Conservation (phyloP, 2,329 filamentous ascomycete species). For the Cyclaneusma minus region DNA sequence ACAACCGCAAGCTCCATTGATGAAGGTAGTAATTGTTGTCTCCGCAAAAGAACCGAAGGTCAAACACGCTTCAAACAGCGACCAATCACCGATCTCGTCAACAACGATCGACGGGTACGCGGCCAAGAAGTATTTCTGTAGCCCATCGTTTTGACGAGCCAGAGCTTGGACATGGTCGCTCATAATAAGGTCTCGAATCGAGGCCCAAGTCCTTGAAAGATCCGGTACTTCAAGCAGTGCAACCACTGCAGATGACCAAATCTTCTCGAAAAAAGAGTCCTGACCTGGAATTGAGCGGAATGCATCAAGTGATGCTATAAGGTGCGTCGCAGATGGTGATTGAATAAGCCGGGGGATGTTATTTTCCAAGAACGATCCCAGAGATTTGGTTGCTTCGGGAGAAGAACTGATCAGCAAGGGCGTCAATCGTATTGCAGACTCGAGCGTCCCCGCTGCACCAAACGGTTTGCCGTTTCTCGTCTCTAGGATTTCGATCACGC, state of each 20-base stretch:
- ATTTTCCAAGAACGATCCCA: conserved; percentile 34
- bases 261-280: conserved; percentile 9
- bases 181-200: conserved; percentile 29
- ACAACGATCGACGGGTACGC: conserved; percentile 24
- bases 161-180: conserved; percentile 15
- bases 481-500: conserved; percentile 30
- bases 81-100: conserved; percentile 21
- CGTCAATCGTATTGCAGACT: conserved; percentile 30
- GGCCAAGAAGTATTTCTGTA: conserved; percentile 32
- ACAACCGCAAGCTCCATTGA: conserved; percentile 14
- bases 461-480: conserved; percentile 49
- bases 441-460: conserved; percentile 43
- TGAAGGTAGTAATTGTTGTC: conserved; percentile 16
- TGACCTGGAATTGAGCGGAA: conserved; percentile 29
- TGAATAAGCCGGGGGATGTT: conserved; percentile 42
- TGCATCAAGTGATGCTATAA: conserved; percentile 50
- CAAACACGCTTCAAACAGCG: conserved; percentile 32
- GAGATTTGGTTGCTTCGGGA: conserved; percentile 25
- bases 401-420: conserved; percentile 24
- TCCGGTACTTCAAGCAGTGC: conserved; percentile 23
- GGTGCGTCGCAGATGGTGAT: conserved; percentile 51
- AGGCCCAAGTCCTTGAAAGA: conserved; percentile 15
- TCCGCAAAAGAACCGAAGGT: conserved; percentile 15
- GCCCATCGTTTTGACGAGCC: conserved; percentile 20
- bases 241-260: conserved; percentile 22